Evolutionary conservation across 345 rosid species (phyloP).

Genomic region (Pugionium dolabratum): DNA sequence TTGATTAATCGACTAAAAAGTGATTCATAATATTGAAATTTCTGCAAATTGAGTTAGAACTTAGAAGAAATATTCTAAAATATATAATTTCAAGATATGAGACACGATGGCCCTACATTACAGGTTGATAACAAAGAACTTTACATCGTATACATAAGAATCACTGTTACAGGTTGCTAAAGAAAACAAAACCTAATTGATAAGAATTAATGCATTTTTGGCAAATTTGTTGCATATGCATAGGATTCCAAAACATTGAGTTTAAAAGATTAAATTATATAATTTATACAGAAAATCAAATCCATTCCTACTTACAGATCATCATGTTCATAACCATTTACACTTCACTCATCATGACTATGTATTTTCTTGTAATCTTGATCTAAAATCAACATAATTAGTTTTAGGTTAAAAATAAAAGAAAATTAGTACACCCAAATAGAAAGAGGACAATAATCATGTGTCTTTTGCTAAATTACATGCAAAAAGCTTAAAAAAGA

Average conservation of each 20-base stretch:
- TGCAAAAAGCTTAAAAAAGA: neutral
- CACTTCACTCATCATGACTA: too few species aligned
- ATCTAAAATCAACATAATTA: too few species aligned
- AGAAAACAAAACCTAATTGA: conserved; percentile 26
- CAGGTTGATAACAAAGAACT: conserved; percentile 14
- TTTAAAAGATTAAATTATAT: neutral
- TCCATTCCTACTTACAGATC: too few species aligned
- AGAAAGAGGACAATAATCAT: conserved; percentile 26
- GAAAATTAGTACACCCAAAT: conserved; percentile 3
- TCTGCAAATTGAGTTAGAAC: conserved; percentile 3
- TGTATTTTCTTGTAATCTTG: too few species aligned
- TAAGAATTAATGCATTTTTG: neutral
- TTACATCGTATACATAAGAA: conserved; percentile 14
- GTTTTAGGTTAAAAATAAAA: neutral
- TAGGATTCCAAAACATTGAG: conserved; percentile 29
- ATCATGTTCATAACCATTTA: too few species aligned
- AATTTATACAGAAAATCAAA: neutral
- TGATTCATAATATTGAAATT: too few species aligned
- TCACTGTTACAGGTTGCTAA: conserved; percentile 12
- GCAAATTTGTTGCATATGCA: too few species aligned
- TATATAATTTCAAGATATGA: conserved; percentile 25
- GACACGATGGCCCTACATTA: conserved; percentile 29
- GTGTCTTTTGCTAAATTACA: conserved; percentile 18
- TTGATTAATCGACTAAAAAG: too few species aligned
- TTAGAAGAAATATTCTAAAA: conserved; percentile 20